A percentile compares a stretch with the other conserved stretches of the same genome.
These are phyloP conservation scores for Paraphaeosphaeria minitans DNA, from an alignment of 2,329 filamentous ascomycete species.

Conservation along the genomic window DNA sequence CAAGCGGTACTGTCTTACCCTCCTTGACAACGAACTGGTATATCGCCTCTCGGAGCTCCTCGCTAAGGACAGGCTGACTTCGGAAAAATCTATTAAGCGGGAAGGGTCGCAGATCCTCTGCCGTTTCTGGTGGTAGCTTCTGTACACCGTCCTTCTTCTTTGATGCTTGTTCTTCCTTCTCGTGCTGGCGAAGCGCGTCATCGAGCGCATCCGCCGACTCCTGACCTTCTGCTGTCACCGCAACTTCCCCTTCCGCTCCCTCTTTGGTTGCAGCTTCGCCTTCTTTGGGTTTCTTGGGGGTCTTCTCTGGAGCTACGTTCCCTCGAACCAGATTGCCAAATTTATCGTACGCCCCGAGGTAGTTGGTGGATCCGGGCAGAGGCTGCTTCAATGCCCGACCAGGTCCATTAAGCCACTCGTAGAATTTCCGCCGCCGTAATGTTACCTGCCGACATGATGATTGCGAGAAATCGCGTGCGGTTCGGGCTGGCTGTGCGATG, in stretches of 20 bases:
- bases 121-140: constrained; percentile 37
- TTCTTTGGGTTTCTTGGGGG: constrained; percentile 25
- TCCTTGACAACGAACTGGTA: constrained; percentile 70
- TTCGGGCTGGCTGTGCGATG: constrained; percentile 27
- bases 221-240: constrained; percentile 36
- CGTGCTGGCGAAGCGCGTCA: constrained; percentile 25
- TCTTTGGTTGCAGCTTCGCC: constrained; percentile 10
- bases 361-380: constrained; percentile 58
- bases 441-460: constrained; percentile 50
- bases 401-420: constrained; percentile 63
- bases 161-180: constrained; percentile 25
- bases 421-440: constrained; percentile 60
- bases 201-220: constrained; percentile 39
- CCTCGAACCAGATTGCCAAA: constrained; percentile 54
- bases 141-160: constrained; percentile 24
- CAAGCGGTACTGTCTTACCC: constrained; percentile 69
- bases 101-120: constrained; percentile 62
- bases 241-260: constrained; percentile 21
- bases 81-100: constrained; percentile 74
- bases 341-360: constrained; percentile 59
- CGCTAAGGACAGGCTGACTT: constrained; percentile 74
- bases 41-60: constrained; percentile 73
- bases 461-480: constrained; percentile 44
- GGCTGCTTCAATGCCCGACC: constrained; percentile 56
- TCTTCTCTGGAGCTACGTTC: constrained; percentile 20